Evolutionary conservation across 345 rosid genomes (phyloP), one percentile per base, ranked within the genome.

Genomic region (Dipteronia sinensis): DNA sequence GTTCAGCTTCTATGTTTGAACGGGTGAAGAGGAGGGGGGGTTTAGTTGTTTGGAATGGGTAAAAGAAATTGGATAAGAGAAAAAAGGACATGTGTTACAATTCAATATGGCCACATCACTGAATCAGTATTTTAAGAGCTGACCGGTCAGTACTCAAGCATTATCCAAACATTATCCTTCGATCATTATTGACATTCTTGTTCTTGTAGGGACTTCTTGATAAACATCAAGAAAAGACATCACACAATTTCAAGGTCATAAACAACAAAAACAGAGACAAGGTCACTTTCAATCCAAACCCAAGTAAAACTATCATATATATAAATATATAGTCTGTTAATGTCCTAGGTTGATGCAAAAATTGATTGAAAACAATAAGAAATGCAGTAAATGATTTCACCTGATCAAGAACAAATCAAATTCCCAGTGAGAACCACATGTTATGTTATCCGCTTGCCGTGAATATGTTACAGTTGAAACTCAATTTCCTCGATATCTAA

Each of bases 381-480:
- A 25, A 56, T 22, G 20, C 22, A 40, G 55, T 22, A 31, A 72
- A 72, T 34, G 61, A 72, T 72, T 72, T 22, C 15, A 10, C 69
- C 68, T 44, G 40, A 59, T 22, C 68, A 73, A n/a, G 22, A 13
- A 44, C 19, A n/a, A 67, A 67, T 67, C 71, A 44, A 67, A 67
- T n/a, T 42, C 70, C 49, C 4, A 51, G 46, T 49, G 53, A 42
- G 65, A 76, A 38, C 27, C 70, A 74, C 78, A 81, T 7, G 69
- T 71, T 68, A 51, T 34, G 71, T 65, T 69, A 74, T 71, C 75
- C 29, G 69, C 73, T 66, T 75, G 75, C 87, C 19, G 88, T 75
- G 81, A 80, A 73, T 87, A 85, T 84, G 77, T 87, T 88, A 88
- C 92, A 90, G 74, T 90, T 88, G 75, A 42, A 74, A 75, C 77